A percentile compares a stretch with the other conserved stretches of the same genome.
Conservation (phyloP, 2,329 filamentous ascomycete genomes). For the Sporothrix mexicana region DNA sequence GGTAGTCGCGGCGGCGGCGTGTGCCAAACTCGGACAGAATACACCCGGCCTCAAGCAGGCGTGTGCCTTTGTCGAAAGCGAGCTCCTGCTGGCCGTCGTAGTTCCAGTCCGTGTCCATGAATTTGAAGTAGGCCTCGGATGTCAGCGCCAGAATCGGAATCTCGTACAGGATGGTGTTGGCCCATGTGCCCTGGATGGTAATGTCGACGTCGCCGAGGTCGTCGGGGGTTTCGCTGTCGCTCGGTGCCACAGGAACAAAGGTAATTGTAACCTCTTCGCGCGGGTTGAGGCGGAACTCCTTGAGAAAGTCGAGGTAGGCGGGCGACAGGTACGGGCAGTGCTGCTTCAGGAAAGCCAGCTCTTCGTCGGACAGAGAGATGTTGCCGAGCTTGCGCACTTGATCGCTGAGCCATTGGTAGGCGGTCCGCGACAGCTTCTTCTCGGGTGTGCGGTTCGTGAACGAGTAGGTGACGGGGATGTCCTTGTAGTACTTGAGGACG, state of each 20-base stretch:
- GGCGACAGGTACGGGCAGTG: constrained; percentile 81
- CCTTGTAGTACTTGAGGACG: constrained; percentile 87
- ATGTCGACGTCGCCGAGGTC: constrained; percentile 76
- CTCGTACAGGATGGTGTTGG: constrained; percentile 96
- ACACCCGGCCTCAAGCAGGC: constrained; percentile 80
- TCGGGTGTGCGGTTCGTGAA: constrained; percentile 96
- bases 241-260: constrained; percentile 62
- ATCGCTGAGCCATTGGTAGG: constrained; percentile 81
- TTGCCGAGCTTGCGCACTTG: constrained; percentile 87
- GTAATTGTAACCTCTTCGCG: constrained; percentile 76
- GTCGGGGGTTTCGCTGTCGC: constrained; percentile 51
- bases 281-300: constrained; percentile 80
- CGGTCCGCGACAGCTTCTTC: constrained; percentile 84
- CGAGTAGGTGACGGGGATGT: constrained; percentile 82
- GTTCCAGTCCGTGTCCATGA: constrained; percentile 91
- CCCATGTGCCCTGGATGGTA: constrained; percentile 80
- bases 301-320: constrained; percentile 80
- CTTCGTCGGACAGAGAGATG: constrained; percentile 77
- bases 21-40: constrained; percentile 94
- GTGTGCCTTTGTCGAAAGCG: constrained; percentile 79
- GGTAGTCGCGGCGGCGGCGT: constrained; percentile 86
- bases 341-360: constrained; percentile 76
- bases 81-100: constrained; percentile 85
- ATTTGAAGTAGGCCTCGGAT: constrained; percentile 97
- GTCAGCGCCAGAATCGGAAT: constrained; percentile 91